Evolutionary conservation across 805 yeast species (phyloP).

Genomic region (Cyberlindnera mrakii): DNA sequence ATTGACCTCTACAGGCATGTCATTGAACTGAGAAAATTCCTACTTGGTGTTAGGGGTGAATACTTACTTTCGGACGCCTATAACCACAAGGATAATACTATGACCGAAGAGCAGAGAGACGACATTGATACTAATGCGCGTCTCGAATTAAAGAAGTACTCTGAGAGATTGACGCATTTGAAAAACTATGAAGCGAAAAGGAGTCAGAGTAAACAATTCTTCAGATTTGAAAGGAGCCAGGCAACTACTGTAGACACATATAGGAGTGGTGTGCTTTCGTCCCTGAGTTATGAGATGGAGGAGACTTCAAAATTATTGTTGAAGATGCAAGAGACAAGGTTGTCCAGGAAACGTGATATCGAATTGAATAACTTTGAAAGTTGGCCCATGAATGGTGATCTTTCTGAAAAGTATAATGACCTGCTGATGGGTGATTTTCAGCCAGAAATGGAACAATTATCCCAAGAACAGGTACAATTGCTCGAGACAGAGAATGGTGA

Average conservation of each 20-base stretch:
- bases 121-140: slow-evolving; percentile 51
- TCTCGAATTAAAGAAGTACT: slow-evolving; percentile 43
- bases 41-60: slow-evolving; percentile 21
- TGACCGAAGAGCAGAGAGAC: slow-evolving; percentile 45
- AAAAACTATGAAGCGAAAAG: slow-evolving; percentile 49
- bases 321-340: slow-evolving; percentile 22
- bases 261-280: slow-evolving; percentile 17
- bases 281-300: slow-evolving; percentile 16
- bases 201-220: slow-evolving; percentile 18
- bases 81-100: slow-evolving; percentile 14
- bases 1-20: slow-evolving; percentile 20
- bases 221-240: slow-evolving; percentile 11
- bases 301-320: slow-evolving; percentile 20
- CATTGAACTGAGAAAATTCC: slow-evolving; percentile 23
- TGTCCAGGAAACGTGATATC: slow-evolving; percentile 20
- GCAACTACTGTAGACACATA: slow-evolving; percentile 15
- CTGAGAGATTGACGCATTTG: slow-evolving; percentile 42
- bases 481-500: slow-evolving; percentile 56
- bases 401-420: slow-evolving; percentile 16
- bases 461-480: slow-evolving; percentile 51
- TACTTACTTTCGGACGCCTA: slow-evolving; percentile 22
- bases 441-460: slow-evolving; percentile 16
- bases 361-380: slow-evolving; percentile 12
- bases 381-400: slow-evolving; percentile 10
- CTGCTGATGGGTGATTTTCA: slow-evolving; percentile 4